Base-by-base conservation (phyloP, 768 basidiomycete genomes). In the Infundibulicybe gibba region DNA sequence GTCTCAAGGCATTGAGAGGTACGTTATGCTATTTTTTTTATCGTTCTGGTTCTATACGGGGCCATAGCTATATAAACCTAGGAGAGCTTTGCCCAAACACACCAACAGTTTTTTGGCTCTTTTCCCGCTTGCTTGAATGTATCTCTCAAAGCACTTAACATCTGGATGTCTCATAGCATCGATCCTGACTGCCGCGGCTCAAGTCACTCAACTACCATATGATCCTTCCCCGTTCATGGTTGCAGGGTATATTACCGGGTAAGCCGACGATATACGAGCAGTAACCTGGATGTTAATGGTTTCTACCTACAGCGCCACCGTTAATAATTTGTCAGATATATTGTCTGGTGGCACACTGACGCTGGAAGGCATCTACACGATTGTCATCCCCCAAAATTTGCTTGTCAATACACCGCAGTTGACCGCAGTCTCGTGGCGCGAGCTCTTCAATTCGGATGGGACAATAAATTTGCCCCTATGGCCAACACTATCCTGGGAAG, bases 371-470 rank as follows among this genome's bases (percentile, higher is more conserved):
- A 15, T 52, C 25, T 25, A 25, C 39, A 46, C 46, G n/a, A 38
- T 54, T 13, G 32, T 52, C 40, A 49, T 54, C 6, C 53, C 53
- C 3, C 46, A 41, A 9, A 54, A 54, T 37, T 41, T 52, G 6
- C 51, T 54, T 8, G 51, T 54, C 32, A 54, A 54, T 41, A 54
- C 53, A 5, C 53, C 53, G 5, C 52, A 50, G 5, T 46, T 54
- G 3, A 54, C 53, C 13, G 53, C 53, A 11, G 51, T 54, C 17
- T 46, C 53, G 2, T 54, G 53, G 53, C 32, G 51, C 2, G 53
- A 54, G 33, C 37, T 54, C 4, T 54, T 54, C 51, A 52, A 37
- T 15, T 12, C 43, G 5, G 43, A 51, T 17, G 51, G 53, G 4
- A 44, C 41, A 2, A 39, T 54, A 12, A 45, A 54, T 32, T 41